phyloP scores from a whole-genome alignment of 169 alveolate species.

The Toxoplasma gondii region DNA sequence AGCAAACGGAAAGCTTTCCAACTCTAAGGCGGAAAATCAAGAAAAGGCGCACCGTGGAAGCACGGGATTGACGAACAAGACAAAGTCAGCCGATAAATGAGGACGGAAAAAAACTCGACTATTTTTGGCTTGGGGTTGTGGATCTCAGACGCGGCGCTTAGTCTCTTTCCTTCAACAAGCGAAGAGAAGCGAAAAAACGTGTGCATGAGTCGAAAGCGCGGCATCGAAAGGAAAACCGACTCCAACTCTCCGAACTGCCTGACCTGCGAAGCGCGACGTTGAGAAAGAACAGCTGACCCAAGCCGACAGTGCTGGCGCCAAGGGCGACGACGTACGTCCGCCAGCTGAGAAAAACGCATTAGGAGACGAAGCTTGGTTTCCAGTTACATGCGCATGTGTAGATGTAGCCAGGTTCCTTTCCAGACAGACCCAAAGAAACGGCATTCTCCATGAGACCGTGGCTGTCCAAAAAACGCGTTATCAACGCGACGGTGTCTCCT shows the following conservation, averaged over 20 bases:
- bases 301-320: constrained; percentile 16
- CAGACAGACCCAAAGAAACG: background rate
- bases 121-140: too few relatives aligned
- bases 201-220: background rate
- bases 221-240: background rate
- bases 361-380: background rate
- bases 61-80: background rate
- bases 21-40: background rate
- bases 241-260: background rate
- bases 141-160: too few relatives aligned
- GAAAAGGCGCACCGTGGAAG: background rate
- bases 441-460: too few relatives aligned
- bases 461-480: too few relatives aligned
- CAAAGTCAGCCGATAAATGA: background rate
- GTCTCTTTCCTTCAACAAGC: background rate
- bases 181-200: background rate
- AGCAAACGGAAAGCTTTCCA: background rate
- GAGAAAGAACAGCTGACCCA: constrained; percentile 51
- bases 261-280: constrained; percentile 58
- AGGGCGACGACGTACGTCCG: constrained; percentile 50
- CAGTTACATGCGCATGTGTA: too few relatives aligned
- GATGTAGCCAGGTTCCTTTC: too few relatives aligned
- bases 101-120: background rate
- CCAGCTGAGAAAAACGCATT: constrained; percentile 52
- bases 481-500: too few relatives aligned